Evolutionary conservation across 495 filamentous ascomycete genomes (phyloP), one percentile per base, ranked within the genome.

Genomic region (Tuber borchii): DNA sequence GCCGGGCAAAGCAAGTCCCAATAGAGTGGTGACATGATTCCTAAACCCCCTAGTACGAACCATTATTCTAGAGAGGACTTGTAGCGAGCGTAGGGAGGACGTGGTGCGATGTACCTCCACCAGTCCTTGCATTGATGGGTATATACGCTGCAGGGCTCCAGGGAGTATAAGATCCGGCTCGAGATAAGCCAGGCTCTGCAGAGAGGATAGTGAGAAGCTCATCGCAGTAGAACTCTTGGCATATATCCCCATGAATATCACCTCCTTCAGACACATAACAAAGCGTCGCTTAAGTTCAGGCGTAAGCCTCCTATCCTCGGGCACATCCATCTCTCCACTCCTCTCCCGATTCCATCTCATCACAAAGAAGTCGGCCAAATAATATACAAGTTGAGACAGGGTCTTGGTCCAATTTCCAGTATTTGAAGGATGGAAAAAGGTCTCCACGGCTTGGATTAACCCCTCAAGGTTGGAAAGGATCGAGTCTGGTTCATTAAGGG

Each of bases 391-490:
- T 81, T 97, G 94, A 0, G 93, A 90, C 26, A 99, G 85, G 71
- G 93, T 93, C 82, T 90, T 93, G 0, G 95, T 97, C 95, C 95
- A 99, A 56, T 82, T 85, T 14, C 95, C 95, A 70, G 95, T 93
- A 83, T 99, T 99, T 17, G 96, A 98, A 26, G 95, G 95, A 78
- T 99, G 95, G 86, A 97, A 99, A 85, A 98, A 99, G 2, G 95
- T 99, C 83, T 99, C 95, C 69, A 98, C 91, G 20, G 93, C 96
- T 82, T 98, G 91, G 78, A 99, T 93, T 56, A 99, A 87, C 12
- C 94, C 95, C 83, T 99, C 96, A 2, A 99, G 89, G 76, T 91
- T 93, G 40, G 91, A 87, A 77, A 99, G 83, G 72, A 97, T 88
- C 1, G 94, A 97, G 76, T 91, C 90, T 65, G 89, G 87, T n/a